These are phyloP conservation scores for Pseudocercospora fuligena DNA, from an alignment of 2,329 filamentous ascomycete species.

Conservation along the genomic window DNA sequence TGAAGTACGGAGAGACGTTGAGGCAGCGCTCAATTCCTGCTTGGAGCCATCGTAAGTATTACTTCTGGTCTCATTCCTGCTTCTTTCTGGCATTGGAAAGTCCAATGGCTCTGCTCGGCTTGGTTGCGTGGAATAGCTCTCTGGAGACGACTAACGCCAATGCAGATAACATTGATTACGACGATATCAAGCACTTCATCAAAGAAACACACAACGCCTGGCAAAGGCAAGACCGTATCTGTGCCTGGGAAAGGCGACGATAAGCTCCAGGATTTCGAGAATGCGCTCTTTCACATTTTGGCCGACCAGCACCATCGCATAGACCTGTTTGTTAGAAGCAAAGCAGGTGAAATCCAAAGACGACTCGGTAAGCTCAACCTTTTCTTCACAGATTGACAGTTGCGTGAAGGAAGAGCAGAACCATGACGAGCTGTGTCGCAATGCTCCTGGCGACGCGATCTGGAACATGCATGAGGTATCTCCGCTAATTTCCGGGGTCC, in stretches of 20 bases:
- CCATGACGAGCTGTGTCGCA: constrained; percentile 8
- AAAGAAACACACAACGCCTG: constrained; percentile 76
- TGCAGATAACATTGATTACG: constrained; percentile 85
- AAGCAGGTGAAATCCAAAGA: constrained; percentile 75
- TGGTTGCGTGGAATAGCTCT: constrained; percentile 9
- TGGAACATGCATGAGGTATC: constrained; percentile 10
- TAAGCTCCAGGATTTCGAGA: constrained; percentile 67
- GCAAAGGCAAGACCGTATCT: constrained; percentile 70
- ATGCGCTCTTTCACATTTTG: constrained; percentile 73
- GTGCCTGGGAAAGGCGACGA: constrained; percentile 69
- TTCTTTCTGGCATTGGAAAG: neutral
- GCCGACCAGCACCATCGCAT: constrained; percentile 76
- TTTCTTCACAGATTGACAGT: constrained; percentile 9
- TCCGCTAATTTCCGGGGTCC: constrained; percentile 13
- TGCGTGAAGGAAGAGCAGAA: constrained; percentile 1
- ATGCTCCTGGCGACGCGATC: neutral
- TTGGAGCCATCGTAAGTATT: constrained; percentile 72
- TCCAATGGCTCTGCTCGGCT: constrained; percentile 17
- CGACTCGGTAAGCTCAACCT: constrained; percentile 62
- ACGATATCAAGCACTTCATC: constrained; percentile 82
- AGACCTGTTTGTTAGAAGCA: constrained; percentile 77
- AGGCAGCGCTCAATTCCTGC: constrained; percentile 77
- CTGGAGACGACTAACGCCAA: constrained; percentile 14
- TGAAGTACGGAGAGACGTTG: constrained; percentile 80
- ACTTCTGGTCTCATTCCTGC: neutral